phyloP scores from a whole-genome alignment of 2,329 filamentous ascomycete species.

The Colletotrichum abscissum region DNA sequence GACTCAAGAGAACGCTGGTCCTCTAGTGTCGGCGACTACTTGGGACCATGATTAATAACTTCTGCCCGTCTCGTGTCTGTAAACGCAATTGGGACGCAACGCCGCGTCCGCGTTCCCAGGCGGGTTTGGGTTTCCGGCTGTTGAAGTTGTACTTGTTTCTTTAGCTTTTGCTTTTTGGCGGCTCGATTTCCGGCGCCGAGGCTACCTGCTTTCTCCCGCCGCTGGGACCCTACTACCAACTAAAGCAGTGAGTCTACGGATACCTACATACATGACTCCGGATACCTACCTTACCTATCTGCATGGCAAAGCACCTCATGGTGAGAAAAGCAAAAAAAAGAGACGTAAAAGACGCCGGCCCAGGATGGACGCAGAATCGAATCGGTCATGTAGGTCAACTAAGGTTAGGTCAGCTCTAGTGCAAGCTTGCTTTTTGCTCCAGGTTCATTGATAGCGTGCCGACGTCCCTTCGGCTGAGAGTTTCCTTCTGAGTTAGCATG shows the following conservation, averaged over 20 bases:
- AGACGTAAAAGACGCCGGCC: not conserved
- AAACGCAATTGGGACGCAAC: not conserved
- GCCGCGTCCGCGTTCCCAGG: conserved; percentile 14
- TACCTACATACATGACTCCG: no score
- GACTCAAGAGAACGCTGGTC: not conserved
- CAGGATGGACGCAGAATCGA: conserved; percentile 28
- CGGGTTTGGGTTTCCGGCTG: not conserved
- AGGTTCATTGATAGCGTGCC: not conserved
- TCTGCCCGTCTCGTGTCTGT: not conserved
- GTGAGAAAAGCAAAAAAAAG: not conserved
- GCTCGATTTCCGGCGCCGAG: not conserved
- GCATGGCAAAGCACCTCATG: not conserved
- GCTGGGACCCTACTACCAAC: not conserved
- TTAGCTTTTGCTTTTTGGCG: no score
- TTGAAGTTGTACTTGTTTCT: not conserved
- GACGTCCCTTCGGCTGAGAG: not conserved
- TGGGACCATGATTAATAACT: not conserved
- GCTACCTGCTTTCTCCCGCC: not conserved
- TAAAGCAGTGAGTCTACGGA: not conserved
- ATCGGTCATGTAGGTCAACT: conserved; percentile 26
- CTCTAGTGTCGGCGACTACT: not conserved
- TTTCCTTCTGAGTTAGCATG: not conserved
- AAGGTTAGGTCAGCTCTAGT: conserved; percentile 25
- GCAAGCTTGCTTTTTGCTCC: conserved; percentile 6
- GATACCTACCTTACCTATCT: not conserved